These are phyloP conservation scores for Hexamita inflata DNA, from an alignment of 208 protist genomes.

Conservation along the genomic window DNA sequence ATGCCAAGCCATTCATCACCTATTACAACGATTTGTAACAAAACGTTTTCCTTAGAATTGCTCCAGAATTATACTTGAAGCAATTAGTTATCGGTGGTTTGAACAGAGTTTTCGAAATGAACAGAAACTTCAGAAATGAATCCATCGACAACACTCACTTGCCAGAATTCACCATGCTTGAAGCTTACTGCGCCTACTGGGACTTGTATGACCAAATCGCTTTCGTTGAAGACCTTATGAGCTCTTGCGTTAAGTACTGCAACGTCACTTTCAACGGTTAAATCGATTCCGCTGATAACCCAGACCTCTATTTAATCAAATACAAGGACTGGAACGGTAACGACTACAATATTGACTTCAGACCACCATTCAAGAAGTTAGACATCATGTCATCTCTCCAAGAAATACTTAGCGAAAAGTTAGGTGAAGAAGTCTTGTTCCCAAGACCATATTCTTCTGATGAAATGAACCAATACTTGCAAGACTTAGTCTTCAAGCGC, in stretches of 20 bases:
- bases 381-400: conserved; percentile 64
- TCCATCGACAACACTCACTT: conserved; percentile 86
- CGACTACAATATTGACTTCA: conserved; percentile 80
- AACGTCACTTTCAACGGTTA: conserved; percentile 70
- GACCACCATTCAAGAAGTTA: conserved; percentile 82
- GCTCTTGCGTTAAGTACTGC: conserved; percentile 72
- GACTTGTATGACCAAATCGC: conserved; percentile 98
- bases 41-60: conserved; percentile 89
- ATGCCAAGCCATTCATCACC: conserved; percentile 94
- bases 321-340: neutral
- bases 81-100: conserved; percentile 93
- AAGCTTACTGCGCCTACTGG: conserved; percentile 97
- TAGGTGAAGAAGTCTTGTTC: too few species aligned
- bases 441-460: neutral
- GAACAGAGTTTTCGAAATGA: conserved; percentile 98
- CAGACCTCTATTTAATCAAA: conserved; percentile 31
- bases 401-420: conserved; percentile 73
- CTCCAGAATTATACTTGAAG: conserved; percentile 99
- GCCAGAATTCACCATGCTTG: conserved; percentile 98
- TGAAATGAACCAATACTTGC: neutral
- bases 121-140: conserved; percentile 98
- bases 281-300: conserved; percentile 72
- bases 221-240: conserved; percentile 81
- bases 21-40: conserved; percentile 96
- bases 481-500: too few species aligned